A percentile compares a stretch with the other conserved stretches of the same genome.
These are phyloP conservation scores for Primulina huaijiensis DNA, from an alignment of 257 asterid genomes.

Conservation along the genomic window DNA sequence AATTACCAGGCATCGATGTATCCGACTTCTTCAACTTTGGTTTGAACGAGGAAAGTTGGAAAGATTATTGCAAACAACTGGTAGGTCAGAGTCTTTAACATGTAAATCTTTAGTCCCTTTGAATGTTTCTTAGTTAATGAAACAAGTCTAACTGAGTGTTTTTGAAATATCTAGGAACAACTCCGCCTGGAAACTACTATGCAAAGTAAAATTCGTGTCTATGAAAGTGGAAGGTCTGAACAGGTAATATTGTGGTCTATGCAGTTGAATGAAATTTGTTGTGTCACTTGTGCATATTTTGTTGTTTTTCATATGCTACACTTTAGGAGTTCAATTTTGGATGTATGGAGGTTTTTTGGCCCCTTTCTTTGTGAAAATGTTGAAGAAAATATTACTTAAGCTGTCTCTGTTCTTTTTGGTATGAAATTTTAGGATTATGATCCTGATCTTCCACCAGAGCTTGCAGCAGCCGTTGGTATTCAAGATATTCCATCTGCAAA, in stretches of 20 bases:
- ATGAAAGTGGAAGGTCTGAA: conserved; percentile 91
- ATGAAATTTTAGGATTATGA: conserved; percentile 68
- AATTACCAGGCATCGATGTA: conserved; percentile 64
- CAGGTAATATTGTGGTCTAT: conserved; percentile 53
- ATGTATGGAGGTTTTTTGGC: conserved; percentile 12
- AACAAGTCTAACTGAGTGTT: conserved; percentile 28
- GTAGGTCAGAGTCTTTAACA: conserved; percentile 39
- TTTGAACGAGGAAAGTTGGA: conserved; percentile 92
- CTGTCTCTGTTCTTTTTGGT: conserved; percentile 21
- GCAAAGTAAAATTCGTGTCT: conserved; percentile 95
- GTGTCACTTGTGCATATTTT: not conserved
- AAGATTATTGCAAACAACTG: conserved; percentile 92
- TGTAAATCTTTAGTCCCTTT: conserved; percentile 18
- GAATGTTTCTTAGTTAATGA: conserved; percentile 11
- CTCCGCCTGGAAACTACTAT: conserved; percentile 85
- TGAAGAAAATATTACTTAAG: conserved; percentile 4
- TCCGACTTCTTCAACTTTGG: conserved; percentile 94
- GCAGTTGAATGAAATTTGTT: conserved; percentile 12
- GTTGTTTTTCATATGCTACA: not conserved
- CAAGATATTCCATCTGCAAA: conserved; percentile 60
- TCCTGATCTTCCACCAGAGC: conserved; percentile 99
- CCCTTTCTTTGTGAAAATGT: conserved; percentile 3
- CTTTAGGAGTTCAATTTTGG: not conserved
- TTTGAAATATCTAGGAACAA: conserved; percentile 66
- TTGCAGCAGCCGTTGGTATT: conserved; percentile 85